A percentile compares a stretch with the other conserved stretches of the same genome.
These are phyloP conservation scores for Chlamydomonas sp. DNA, from an alignment of 139 green algal genomes.

Conservation along the genomic window DNA sequence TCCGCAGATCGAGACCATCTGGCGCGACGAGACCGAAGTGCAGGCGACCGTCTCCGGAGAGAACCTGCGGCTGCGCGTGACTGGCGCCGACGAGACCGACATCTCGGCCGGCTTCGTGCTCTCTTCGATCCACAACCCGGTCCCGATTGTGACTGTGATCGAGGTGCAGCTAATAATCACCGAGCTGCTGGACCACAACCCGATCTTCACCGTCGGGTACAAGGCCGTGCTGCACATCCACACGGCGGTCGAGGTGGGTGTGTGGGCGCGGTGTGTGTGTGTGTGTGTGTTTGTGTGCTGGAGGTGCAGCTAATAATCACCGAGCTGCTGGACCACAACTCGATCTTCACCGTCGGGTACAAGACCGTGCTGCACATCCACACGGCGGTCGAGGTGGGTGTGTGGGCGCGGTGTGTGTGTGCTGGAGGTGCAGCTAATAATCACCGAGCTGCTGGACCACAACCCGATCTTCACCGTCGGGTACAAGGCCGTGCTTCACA, in stretches of 20 bases:
- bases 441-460: conserved; percentile 79
- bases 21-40: conserved; percentile 86
- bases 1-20: conserved; percentile 85
- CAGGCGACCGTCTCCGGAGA: conserved; percentile 57
- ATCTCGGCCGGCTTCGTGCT: conserved; percentile 89
- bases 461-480: conserved; percentile 93
- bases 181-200: conserved; percentile 88
- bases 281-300: too few species aligned
- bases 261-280: too few species aligned
- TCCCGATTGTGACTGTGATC: conserved; percentile 65
- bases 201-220: conserved; percentile 88
- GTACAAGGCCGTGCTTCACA: conserved; percentile 74
- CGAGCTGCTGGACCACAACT: conserved; percentile 88
- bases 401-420: too few species aligned
- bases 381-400: conserved; percentile 82
- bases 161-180: conserved; percentile 74
- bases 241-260: conserved; percentile 68
- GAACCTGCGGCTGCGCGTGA: conserved; percentile 73
- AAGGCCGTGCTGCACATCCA: conserved; percentile 83
- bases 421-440: conserved; percentile 81
- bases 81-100: conserved; percentile 72
- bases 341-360: conserved; percentile 82
- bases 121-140: conserved; percentile 52
- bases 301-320: conserved; percentile 74
- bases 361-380: conserved; percentile 85